Base-by-base conservation (phyloP, 2,329 filamentous ascomycete species). In the Colletotrichum noveboracense region DNA sequence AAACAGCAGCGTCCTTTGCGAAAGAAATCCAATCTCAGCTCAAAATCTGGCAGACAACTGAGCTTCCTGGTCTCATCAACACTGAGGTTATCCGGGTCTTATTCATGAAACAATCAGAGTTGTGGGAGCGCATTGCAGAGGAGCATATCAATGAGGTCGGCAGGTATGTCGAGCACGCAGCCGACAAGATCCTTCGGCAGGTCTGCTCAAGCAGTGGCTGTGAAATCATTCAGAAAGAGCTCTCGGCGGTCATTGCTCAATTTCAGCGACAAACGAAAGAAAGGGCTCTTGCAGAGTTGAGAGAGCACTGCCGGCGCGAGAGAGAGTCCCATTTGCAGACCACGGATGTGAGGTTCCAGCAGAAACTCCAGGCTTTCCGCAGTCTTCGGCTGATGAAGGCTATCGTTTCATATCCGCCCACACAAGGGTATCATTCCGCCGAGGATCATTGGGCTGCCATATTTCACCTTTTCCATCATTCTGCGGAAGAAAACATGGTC, bases 51-150 rank as follows among this genome's bases (percentile, higher is more conserved):
- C 79, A 82, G 34, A 80, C 80, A 3, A 81, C 78, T 16, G 80
- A 84, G 9, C 81, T 86, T 0, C 79, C 81, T 0, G 83, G 83
- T 0, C 76, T 85, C 9, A 56, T 82, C 14, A 84, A 85, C 61
- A 82, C 83, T 0, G 78, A 80, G 1, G 79, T 85, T 1, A 79
- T 84, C 21, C 78, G 77, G 3, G 77, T 77, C 0, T 79, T 86
- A 7, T 85, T 82, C 60, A 77, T 74, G 26, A 76, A 77, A 28
- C 84, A 85, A 61, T 83, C 84, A 0, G 61, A 75, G 6, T 80
- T 81, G n/a, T 86, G 84, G 85, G 56, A 77, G 1, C 30, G 12
- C 0, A 77, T 85, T 2, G 79, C 82, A 1, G 38, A 75, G 5
- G 4, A 60, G 0, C 81, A 86, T 32, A 76, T 86, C 0, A 3